Conservation (phyloP, 805 yeast species). For the Ogataea pini region DNA sequence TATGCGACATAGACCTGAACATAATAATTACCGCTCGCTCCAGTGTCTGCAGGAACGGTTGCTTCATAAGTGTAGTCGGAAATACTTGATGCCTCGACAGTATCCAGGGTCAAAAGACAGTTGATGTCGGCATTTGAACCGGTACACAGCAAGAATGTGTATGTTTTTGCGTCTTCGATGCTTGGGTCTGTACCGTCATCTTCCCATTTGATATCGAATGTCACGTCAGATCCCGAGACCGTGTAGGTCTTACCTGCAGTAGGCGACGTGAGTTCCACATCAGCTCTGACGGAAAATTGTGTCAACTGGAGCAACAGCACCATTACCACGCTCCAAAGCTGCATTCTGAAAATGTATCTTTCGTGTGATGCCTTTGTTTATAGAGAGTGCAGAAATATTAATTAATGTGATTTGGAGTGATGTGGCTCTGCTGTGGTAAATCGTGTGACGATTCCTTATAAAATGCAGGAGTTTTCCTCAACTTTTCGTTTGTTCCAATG, state of each 20-base stretch:
- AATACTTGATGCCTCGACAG: slow-evolving; percentile 34
- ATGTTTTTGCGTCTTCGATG: slow-evolving; percentile 43
- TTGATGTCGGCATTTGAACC: slow-evolving; percentile 58
- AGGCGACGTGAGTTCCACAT: slow-evolving; percentile 48
- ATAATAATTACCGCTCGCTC: slow-evolving; percentile 67
- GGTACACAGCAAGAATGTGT: slow-evolving; percentile 62
- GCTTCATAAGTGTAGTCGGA: slow-evolving; percentile 43
- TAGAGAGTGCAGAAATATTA: neutral
- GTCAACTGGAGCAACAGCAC: slow-evolving; percentile 4
- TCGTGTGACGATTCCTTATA: neutral
- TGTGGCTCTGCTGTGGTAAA: neutral
- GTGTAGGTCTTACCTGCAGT: slow-evolving; percentile 39
- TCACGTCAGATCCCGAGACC: slow-evolving; percentile 40
- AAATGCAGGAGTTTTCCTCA: neutral
- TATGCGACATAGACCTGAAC: slow-evolving; percentile 63
- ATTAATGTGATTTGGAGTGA: neutral
- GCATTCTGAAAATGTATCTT: slow-evolving; percentile 1
- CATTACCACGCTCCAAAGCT: neutral
- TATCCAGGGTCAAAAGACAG: slow-evolving; percentile 37
- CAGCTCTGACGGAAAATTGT: slow-evolving; percentile 37
- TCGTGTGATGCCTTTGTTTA: neutral
- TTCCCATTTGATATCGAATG: slow-evolving; percentile 53
- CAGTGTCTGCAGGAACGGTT: slow-evolving; percentile 42
- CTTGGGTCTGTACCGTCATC: slow-evolving; percentile 54
- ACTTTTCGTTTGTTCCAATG: neutral